Evolutionary conservation across 805 yeast species (phyloP).

Genomic region (Ogataea paraovalis): DNA sequence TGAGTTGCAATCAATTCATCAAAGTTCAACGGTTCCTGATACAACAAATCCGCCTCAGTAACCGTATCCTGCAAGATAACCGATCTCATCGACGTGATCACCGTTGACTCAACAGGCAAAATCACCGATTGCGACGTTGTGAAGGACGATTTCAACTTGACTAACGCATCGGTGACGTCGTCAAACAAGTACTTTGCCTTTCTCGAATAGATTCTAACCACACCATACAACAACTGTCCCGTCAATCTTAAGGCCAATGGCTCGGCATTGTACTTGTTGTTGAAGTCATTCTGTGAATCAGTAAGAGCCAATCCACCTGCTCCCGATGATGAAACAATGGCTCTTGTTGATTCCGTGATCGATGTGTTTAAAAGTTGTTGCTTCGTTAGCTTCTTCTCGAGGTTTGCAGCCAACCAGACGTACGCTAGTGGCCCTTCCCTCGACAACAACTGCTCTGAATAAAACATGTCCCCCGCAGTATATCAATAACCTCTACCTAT

Average conservation of each 20-base stretch:
- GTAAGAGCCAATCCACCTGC: slow-evolving; percentile 7
- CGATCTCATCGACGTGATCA: slow-evolving; percentile 53
- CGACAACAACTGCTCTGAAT: slow-evolving; percentile 49
- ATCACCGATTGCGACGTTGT: slow-evolving; percentile 46
- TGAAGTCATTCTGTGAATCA: slow-evolving; percentile 11
- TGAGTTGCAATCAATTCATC: slow-evolving; percentile 30
- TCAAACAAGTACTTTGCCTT: slow-evolving; percentile 80
- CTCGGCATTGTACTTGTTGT: slow-evolving; percentile 31
- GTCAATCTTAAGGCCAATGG: slow-evolving; percentile 77
- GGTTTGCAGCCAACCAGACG: slow-evolving; percentile 90
- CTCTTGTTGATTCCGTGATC: slow-evolving; percentile 61
- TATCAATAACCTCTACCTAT: too few relatives aligned
- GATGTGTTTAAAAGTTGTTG: slow-evolving; percentile 70
- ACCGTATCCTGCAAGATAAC: slow-evolving; percentile 72
- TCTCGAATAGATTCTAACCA: slow-evolving; percentile 79
- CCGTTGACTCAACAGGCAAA: slow-evolving; percentile 56
- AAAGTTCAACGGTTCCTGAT: slow-evolving; percentile 54
- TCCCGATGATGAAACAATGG: slow-evolving; percentile 50
- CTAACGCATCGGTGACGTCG: slow-evolving; percentile 74
- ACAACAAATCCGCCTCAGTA: slow-evolving; percentile 69
- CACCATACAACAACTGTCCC: slow-evolving; percentile 83
- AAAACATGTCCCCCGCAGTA: slow-evolving; percentile 40
- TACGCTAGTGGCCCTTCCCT: slow-evolving; percentile 83
- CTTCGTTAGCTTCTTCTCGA: slow-evolving; percentile 72
- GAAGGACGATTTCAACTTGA: slow-evolving; percentile 68